Evolutionary conservation across 495 filamentous ascomycete genomes (phyloP), one percentile per base, ranked within the genome.

Genomic region (Talaromyces stipitatus): DNA sequence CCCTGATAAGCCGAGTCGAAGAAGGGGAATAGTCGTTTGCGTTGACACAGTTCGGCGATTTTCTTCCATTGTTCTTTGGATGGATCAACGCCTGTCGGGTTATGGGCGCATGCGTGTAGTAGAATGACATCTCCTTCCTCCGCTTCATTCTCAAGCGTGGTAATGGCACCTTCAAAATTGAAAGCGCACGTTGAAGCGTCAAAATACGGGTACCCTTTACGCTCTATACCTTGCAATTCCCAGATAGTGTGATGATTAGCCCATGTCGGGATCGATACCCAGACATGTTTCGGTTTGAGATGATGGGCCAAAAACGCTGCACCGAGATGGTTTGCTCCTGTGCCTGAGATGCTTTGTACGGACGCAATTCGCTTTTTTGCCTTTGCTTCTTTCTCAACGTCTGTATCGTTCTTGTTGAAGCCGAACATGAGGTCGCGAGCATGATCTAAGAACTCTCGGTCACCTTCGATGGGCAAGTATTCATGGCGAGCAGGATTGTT

Each of bases 251-350:
- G 62, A 59, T 79, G 77, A 64, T 78, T 79, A 30, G 73, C 66
- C 77, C 77, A 79, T 1, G 77, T 78, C 1, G 75, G 75, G 59
- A 72, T 69, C 36, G 75, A 78, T 53, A 78, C 64, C 74, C 73
- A 77, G 52, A 78, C 75, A 38, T 60, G 67, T 51, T 66, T 66
- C 18, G 73, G 75, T 57, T 75, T 76, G 69, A 75, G 70, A 63
- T 74, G 72, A 43, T 66, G 61, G 52, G 85, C 77, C 54, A 97
- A 84, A 79, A 97, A 96, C 58, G 91, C 79, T 57, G 86, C 89
- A 55, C 92, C 92, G 5, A 96, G 73, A 63, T 96, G 92, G 54
- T 95, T 85, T 36, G 92, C 90, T 58, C 92, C 92, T 33, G 92
- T 97, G 58, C 92, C 92, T 54, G 92, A 95, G 72, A 97, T 89